Base-by-base conservation (phyloP, 2,329 filamentous ascomycete species). In the Didymella arachidicola region DNA sequence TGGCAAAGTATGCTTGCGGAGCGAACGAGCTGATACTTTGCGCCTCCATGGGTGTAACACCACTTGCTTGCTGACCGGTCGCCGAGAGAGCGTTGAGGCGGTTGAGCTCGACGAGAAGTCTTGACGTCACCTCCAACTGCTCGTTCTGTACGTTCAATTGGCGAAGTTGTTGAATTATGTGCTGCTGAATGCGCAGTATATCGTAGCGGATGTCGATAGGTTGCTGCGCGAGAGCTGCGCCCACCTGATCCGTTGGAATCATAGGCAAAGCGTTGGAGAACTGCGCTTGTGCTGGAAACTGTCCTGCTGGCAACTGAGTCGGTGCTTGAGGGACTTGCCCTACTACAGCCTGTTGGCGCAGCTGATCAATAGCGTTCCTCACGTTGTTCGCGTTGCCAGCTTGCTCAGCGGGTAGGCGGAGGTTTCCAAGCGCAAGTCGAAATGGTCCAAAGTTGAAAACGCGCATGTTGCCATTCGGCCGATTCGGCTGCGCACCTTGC, bases 381-480 rank as follows among this genome's bases (percentile, higher is more conserved):
- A 69, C 59, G 30, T 67, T 63, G 39, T 68, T 64, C 11, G 54
- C 63, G 39, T 72, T 70, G 47, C 62, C 66, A 44, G 71, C 67
- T 38, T 67, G 68, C 11, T 68, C 67, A 10, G 65, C 61, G 34
- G 72, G 72, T 29, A 75, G 39, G 7, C 72, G 73, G n/a, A 75
- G 46, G 45, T 76, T 74, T 2, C 74, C 74, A 41, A 76, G 53
- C 12, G 72, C 74, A 39, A 77, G 64, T 19, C 74, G 62, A 52
- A 77, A 65, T 2, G 74, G 74, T 8, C 74, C 74, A 39, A 77
- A 64, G 49, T 76, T 76, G 68, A 74, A 77, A 1, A 76, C 71
- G 6, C 74, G 71, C 64, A 77, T 66, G 41, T 77, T 75, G 18
- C 69, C 71, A 25, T 60, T 66, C 8, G 70, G 69, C 36, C 58